Evolutionary conservation across 1,284 basidiomycete species (phyloP).

Genomic region (Laetiporus sulphureus): DNA sequence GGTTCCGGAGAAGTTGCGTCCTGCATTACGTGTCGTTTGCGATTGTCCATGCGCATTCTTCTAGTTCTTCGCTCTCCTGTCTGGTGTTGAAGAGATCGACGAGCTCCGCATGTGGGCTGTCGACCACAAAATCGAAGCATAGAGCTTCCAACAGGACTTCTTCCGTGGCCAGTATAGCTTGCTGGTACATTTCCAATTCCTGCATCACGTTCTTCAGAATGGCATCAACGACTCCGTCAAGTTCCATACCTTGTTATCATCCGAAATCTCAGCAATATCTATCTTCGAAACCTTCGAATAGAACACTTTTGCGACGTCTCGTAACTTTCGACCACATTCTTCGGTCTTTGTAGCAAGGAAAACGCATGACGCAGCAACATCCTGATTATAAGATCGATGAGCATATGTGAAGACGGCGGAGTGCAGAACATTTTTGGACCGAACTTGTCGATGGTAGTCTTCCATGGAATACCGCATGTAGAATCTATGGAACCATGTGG

Average conservation of each 20-base stretch:
- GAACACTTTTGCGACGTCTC: slow-evolving; percentile 74
- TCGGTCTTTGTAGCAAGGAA: slow-evolving; percentile 92
- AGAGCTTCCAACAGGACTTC: slow-evolving; percentile 82
- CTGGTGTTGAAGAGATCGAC: slow-evolving; percentile 57
- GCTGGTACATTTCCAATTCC: slow-evolving; percentile 73
- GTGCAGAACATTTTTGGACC: slow-evolving; percentile 6
- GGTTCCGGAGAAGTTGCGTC: no score
- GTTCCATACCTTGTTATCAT: slow-evolving; percentile 50
- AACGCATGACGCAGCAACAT: slow-evolving; percentile 84
- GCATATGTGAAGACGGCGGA: slow-evolving; percentile 6
- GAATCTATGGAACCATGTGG: slow-evolving; percentile 90
- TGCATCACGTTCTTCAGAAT: slow-evolving; percentile 22
- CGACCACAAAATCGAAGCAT: slow-evolving; percentile 87
- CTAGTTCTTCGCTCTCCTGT: slow-evolving; percentile 39
- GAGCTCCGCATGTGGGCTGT: slow-evolving; percentile 75
- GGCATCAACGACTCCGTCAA: not conserved
- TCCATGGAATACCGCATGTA: slow-evolving; percentile 90
- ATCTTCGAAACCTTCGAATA: slow-evolving; percentile 61
- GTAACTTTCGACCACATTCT: slow-evolving; percentile 82
- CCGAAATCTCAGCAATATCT: slow-evolving; percentile 48
- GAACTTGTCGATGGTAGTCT: slow-evolving; percentile 74
- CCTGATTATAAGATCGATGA: slow-evolving; percentile 35
- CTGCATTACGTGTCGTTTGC: slow-evolving; percentile 78
- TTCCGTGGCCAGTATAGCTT: slow-evolving; percentile 71
- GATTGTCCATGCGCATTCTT: slow-evolving; percentile 76